Percentiles rank a stretch among this genome's conserved stretches.
Conservation (phyloP, 2,329 filamentous ascomycete species). For the Pyricularia pennisetigena region DNA sequence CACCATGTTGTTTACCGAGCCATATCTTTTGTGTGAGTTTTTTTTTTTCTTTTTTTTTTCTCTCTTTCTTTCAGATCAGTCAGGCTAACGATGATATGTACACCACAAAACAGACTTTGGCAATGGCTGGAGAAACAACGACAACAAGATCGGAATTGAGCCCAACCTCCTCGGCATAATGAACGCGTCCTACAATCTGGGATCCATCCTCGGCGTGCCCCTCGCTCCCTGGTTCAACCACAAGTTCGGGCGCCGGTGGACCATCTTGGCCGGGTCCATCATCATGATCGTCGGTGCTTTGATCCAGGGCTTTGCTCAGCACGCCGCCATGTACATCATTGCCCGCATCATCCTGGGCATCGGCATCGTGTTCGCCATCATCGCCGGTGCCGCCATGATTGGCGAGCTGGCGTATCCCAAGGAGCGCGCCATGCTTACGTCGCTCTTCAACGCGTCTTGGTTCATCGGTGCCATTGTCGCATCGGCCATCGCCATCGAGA, state of each 20-base stretch:
- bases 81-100: neutral
- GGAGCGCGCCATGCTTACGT: conserved; percentile 47
- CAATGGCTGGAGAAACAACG: neutral
- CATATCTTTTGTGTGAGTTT: conserved; percentile 23
- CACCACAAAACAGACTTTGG: neutral
- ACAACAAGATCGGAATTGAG: neutral
- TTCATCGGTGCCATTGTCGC: conserved; percentile 43
- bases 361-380: conserved; percentile 51
- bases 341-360: conserved; percentile 50
- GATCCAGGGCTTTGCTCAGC: conserved; percentile 39
- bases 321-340: conserved; percentile 44
- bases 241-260: conserved; percentile 36
- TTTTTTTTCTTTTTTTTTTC: neutral
- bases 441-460: conserved; percentile 44
- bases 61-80: neutral
- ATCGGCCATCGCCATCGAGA: conserved; percentile 37
- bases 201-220: conserved; percentile 11
- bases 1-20: conserved; percentile 19
- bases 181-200: conserved; percentile 11
- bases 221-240: conserved; percentile 32
- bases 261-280: conserved; percentile 39
- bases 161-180: conserved; percentile 22
- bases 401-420: conserved; percentile 52
- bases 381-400: conserved; percentile 46
- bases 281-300: conserved; percentile 42